These are phyloP conservation scores for Glycine soja DNA, from an alignment of 306 rosid genomes.

Conservation along the genomic window DNA sequence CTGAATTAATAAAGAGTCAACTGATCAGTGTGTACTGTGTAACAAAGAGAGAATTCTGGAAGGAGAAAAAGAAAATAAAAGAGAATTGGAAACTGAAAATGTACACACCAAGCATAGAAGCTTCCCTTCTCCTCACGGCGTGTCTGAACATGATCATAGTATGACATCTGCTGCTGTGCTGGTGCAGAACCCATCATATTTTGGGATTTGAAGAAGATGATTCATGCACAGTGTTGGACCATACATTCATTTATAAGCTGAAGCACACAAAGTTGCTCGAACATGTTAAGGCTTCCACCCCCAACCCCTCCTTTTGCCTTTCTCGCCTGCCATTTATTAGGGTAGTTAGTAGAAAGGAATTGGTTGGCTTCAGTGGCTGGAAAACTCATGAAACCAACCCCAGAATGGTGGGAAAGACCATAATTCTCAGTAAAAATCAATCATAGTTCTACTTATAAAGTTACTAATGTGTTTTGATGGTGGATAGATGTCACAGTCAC, in stretches of 20 bases:
- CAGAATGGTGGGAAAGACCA: background rate
- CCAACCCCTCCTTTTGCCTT: background rate
- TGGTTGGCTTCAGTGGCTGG: constrained; percentile 19
- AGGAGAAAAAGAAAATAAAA: background rate
- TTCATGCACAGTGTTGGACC: background rate
- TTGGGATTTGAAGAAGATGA: constrained; percentile 21
- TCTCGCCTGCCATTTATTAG: constrained; percentile 46
- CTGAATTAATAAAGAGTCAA: constrained; percentile 47
- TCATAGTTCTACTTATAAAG: too few relatives aligned
- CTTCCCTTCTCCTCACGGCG: constrained; percentile 60
- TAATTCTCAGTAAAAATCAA: too few relatives aligned
- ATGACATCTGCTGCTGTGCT: constrained; percentile 54
- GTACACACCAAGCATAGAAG: constrained; percentile 62
- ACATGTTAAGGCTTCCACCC: constrained; percentile 1
- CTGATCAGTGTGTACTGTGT: background rate
- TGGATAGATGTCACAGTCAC: too few relatives aligned
- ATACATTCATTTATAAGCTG: constrained; percentile 43
- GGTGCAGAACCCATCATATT: constrained; percentile 54
- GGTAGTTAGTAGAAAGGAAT: constrained; percentile 50
- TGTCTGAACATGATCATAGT: constrained; percentile 53
- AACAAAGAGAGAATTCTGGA: background rate
- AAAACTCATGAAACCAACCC: constrained; percentile 9
- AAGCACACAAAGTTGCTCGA: background rate
- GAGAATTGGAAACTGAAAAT: constrained; percentile 23
- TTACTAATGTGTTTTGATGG: too few relatives aligned